Evolutionary conservation across 2,329 filamentous ascomycete genomes (phyloP).

Genomic region (Diaporthe vexans): DNA sequence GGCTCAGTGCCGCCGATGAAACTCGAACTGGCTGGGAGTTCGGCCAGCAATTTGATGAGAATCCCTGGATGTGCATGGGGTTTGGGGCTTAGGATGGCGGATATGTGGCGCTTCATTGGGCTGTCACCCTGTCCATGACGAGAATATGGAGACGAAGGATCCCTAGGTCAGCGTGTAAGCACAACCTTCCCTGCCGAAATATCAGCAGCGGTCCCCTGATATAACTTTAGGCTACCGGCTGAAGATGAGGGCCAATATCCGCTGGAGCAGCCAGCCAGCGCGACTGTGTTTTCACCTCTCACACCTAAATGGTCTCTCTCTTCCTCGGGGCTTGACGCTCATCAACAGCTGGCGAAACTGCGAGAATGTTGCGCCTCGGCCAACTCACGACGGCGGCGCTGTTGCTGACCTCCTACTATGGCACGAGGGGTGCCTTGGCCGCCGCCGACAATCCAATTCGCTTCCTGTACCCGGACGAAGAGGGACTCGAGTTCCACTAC

Average conservation of each 20-base stretch:
- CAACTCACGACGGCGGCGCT: not conserved
- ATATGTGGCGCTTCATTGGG: not conserved
- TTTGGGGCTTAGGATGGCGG: not conserved
- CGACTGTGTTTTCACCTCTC: too few relatives aligned
- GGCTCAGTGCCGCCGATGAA: not conserved
- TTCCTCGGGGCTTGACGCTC: not conserved
- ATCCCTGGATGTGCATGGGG: not conserved
- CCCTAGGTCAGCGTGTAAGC: not conserved
- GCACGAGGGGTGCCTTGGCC: not conserved
- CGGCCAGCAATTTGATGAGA: not conserved
- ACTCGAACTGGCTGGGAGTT: not conserved
- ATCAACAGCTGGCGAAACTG: not conserved
- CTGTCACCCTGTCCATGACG: not conserved
- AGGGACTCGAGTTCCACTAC: not conserved
- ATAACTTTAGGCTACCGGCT: slow-evolving; percentile 4
- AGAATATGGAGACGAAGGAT: not conserved
- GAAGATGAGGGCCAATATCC: not conserved
- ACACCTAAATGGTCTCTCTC: not conserved
- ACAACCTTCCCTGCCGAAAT: not conserved
- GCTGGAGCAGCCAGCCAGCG: not conserved
- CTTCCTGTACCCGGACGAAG: not conserved
- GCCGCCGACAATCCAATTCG: not conserved
- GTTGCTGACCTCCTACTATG: not conserved
- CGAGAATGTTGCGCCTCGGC: not conserved
- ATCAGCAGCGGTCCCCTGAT: not conserved